A percentile compares a stretch with the other conserved stretches of the same genome.
Evolutionary conservation across 805 yeast genomes (phyloP).

Genomic region (Phaffomyces opuntiae): DNA sequence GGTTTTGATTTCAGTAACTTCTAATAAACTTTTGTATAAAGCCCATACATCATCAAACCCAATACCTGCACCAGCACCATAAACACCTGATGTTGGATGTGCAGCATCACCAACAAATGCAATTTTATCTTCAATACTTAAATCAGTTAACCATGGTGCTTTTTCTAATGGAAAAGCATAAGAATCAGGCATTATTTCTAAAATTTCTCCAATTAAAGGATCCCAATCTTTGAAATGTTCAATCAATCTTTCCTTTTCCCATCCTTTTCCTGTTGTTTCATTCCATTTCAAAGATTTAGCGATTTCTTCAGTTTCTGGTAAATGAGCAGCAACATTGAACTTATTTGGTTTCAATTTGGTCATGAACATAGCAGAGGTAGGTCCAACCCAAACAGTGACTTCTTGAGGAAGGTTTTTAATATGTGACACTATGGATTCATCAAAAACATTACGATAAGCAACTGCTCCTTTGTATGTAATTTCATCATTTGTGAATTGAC

Average conservation of each 20-base stretch:
- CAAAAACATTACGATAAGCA: conserved; percentile 13
- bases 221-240: conserved; percentile 13
- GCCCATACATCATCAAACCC: conserved; percentile 16
- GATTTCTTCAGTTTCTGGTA: conserved; percentile 8
- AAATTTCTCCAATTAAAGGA: conserved; percentile 9
- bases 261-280: conserved; percentile 6
- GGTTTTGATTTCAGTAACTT: not conserved
- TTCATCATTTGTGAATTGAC: conserved; percentile 11
- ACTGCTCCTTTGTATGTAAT: conserved; percentile 11
- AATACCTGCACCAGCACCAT: conserved; percentile 14
- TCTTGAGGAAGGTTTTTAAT: conserved; percentile 9
- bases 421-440: conserved; percentile 5
- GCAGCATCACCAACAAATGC: conserved; percentile 15
- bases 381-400: conserved; percentile 11
- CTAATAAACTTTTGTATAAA: conserved; percentile 4
- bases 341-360: conserved; percentile 8
- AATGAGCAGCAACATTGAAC: conserved; percentile 13
- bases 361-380: conserved; percentile 8
- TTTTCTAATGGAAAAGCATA: conserved; percentile 13
- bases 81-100: conserved; percentile 14
- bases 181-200: conserved; percentile 11
- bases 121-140: conserved; percentile 2
- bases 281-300: conserved; percentile 9
- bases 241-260: conserved; percentile 9
- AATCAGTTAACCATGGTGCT: conserved; percentile 12